These are phyloP conservation scores for Xylariales sp. DNA, from an alignment of 2,329 filamentous ascomycete species.

Conservation along the genomic window DNA sequence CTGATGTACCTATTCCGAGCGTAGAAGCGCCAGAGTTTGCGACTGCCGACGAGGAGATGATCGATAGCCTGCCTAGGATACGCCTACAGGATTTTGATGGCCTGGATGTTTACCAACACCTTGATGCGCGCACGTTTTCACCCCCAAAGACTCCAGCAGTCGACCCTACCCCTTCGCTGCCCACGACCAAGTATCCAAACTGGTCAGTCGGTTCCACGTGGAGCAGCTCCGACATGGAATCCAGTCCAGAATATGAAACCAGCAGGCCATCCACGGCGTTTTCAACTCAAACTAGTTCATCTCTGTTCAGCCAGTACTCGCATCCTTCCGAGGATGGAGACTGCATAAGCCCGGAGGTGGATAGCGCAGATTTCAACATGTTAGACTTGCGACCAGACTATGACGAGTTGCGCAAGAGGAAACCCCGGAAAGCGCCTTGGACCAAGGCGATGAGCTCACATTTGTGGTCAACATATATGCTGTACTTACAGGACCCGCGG, in stretches of 20 bases:
- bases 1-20: slow-evolving; percentile 60
- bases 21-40: slow-evolving; percentile 51
- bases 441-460: slow-evolving; percentile 62
- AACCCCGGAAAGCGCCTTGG: slow-evolving; percentile 52
- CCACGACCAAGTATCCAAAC: slow-evolving; percentile 48
- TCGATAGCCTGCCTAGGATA: slow-evolving; percentile 31
- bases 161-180: slow-evolving; percentile 37
- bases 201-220: slow-evolving; percentile 55
- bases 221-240: slow-evolving; percentile 48
- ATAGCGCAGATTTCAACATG: slow-evolving; percentile 28
- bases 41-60: slow-evolving; percentile 38
- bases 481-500: slow-evolving; percentile 63
- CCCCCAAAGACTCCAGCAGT: slow-evolving; percentile 57
- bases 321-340: slow-evolving; percentile 51
- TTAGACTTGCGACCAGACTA: slow-evolving; percentile 10
- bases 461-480: slow-evolving; percentile 60
- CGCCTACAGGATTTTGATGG: slow-evolving; percentile 28
- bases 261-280: slow-evolving; percentile 56
- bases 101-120: slow-evolving; percentile 25
- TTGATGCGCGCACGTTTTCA: slow-evolving; percentile 41
- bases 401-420: slow-evolving; percentile 16
- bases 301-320: slow-evolving; percentile 53
- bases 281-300: slow-evolving; percentile 54
- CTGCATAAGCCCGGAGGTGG: slow-evolving; percentile 47
- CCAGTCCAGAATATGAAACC: slow-evolving; percentile 54